These are phyloP conservation scores for Solanum boliviense DNA, from an alignment of 257 asterid genomes.

Conservation along the genomic window DNA sequence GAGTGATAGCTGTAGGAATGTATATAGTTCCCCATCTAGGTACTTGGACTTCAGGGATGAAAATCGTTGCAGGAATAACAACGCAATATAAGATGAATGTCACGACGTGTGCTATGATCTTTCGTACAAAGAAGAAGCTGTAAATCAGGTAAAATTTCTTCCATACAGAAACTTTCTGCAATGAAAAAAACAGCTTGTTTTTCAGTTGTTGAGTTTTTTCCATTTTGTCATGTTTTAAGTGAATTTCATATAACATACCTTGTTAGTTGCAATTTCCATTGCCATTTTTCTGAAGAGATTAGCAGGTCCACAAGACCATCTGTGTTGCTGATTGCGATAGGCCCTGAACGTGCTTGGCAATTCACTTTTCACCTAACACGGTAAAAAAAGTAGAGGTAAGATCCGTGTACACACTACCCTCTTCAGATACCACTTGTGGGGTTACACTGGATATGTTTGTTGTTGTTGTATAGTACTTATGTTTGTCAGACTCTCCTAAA, in stretches of 20 bases:
- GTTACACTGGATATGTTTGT: background rate
- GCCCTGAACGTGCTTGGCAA: constrained; percentile 93
- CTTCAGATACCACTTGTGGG: background rate
- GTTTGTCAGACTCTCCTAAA: background rate
- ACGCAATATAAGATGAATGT: constrained; percentile 16
- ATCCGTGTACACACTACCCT: background rate
- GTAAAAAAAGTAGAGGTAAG: background rate
- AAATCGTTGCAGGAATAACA: constrained; percentile 11
- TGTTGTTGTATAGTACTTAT: background rate
- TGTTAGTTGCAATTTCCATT: constrained; percentile 56
- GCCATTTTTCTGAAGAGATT: constrained; percentile 78
- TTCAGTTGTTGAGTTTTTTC: background rate
- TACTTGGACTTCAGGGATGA: constrained; percentile 15
- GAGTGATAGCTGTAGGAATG: constrained; percentile 11
- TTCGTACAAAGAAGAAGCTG: constrained; percentile 21
- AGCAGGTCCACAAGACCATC: constrained; percentile 99
- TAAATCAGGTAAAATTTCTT: constrained; percentile 18
- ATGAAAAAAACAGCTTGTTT: background rate
- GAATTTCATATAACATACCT: constrained; percentile 24
- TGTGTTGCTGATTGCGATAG: constrained; percentile 77
- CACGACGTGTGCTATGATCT: constrained; percentile 14
- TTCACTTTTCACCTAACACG: constrained; percentile 71
- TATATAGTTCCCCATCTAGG: constrained; percentile 19
- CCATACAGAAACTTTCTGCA: constrained; percentile 19
- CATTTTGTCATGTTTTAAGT: background rate